Conservation (phyloP, 371 early-diverging fungal species). For the Rhizopus arrhizus region DNA sequence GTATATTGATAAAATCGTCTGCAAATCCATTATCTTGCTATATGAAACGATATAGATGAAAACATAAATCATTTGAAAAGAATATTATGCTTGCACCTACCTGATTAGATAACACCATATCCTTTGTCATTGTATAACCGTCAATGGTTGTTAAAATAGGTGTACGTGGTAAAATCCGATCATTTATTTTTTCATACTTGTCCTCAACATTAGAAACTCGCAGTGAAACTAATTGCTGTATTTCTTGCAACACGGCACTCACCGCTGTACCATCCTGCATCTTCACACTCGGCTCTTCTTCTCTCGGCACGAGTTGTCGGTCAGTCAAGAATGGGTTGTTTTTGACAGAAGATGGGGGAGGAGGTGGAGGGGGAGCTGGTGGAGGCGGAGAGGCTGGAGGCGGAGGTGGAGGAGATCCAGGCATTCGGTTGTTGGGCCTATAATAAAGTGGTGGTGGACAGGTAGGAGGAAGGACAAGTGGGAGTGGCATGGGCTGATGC, state of each 20-base stretch:
- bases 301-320: background rate
- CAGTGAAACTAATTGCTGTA: conserved; percentile 30
- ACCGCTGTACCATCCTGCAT: conserved; percentile 13
- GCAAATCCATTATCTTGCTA: background rate
- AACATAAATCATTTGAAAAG: background rate
- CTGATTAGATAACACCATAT: conserved; percentile 23
- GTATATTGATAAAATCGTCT: conserved; percentile 4
- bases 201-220: conserved; percentile 19
- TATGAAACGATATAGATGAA: background rate
- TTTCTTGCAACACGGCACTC: conserved; percentile 15
- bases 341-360: conserved; percentile 12
- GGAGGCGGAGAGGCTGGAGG: background rate
- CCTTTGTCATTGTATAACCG: conserved; percentile 26
- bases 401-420: conserved; percentile 1
- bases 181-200: background rate
- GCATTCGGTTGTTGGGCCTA: background rate
- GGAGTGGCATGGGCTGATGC: background rate
- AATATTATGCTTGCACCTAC: background rate
- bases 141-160: conserved; percentile 31
- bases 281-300: conserved; percentile 3
- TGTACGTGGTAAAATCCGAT: conserved; percentile 21
- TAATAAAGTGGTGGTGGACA: too few relatives aligned
- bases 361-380: conserved; percentile 15
- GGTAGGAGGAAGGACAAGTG: conserved; percentile 6
- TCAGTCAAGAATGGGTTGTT: background rate